Evolutionary conservation across 148 eudicot genomes (phyloP), one percentile per base, ranked within the genome.

Genomic region (Heliamphora exappendiculata): DNA sequence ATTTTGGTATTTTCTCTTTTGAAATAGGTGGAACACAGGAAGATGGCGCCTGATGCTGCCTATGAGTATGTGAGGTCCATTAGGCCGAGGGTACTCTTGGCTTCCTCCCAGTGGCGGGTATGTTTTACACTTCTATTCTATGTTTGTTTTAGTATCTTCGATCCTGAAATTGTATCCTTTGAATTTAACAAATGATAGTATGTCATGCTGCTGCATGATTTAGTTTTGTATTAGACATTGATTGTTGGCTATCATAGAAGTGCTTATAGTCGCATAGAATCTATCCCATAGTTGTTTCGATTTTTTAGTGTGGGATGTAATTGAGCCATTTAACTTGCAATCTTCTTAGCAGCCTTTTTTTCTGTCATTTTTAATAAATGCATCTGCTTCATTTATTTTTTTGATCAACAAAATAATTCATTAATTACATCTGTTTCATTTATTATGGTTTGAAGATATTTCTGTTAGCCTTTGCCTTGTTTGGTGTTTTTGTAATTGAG

Each of bases 51-150:
- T 26, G 86, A 79, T 22, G 78, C 66, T 83, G 90, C 88, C 7
- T 85, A 72, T n/a, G 39, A 71, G 19, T 69, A 87, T 55, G 86
- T 85, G 39, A 85, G 82, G 58, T 87, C 90, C 64, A 87, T 83
- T 53, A 81, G 90, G 71, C 88, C 90, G 6, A 82, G 90, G 83
- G 90, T 87, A 24, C 82, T 85, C 47, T 71, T 87, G 67, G 86
- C 88, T 75, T 58, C 86, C 16, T 65, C 88, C 70, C 90, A 87
- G 76, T 77, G 85, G 84, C 83, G 81, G 88, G 88, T 85, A 78
- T 37, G 7, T 8, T 2, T 58, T n/a, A 19, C 57, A 19, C 12
- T 60, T 49, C 1, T 7, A 22, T 24, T 3, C 5, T 74, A 29
- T 26, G 67, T 44, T 34, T 0, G 26, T 29, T 24, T 42, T 69